Conservation (phyloP, 192 early-diverging fungal species). For the Tieghemiomyces parasiticus region DNA sequence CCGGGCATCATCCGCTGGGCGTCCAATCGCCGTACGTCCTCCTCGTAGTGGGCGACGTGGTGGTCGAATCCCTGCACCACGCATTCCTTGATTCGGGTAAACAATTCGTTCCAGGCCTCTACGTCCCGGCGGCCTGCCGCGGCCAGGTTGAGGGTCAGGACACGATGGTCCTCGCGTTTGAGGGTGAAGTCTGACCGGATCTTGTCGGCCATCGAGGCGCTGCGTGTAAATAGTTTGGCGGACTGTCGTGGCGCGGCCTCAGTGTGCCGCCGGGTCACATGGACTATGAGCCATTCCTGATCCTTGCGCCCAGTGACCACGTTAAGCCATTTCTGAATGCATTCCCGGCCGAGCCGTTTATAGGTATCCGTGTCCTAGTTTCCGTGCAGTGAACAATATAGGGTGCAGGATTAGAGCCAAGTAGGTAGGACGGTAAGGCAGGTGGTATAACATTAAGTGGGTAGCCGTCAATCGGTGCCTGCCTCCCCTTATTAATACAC, state of each 20-base stretch:
- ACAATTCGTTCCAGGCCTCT: slow-evolving; percentile 45
- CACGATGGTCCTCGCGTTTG: slow-evolving; percentile 18
- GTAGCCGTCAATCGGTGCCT: too few relatives aligned
- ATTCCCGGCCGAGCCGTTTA: slow-evolving; percentile 38
- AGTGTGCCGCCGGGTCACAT: slow-evolving; percentile 40
- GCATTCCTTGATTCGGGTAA: slow-evolving; percentile 55
- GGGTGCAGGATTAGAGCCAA: too few relatives aligned
- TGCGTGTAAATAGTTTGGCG: slow-evolving; percentile 34
- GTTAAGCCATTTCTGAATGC: slow-evolving; percentile 67
- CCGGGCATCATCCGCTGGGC: slow-evolving; percentile 88
- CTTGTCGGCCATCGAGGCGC: slow-evolving; percentile 64
- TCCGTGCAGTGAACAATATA: too few relatives aligned
- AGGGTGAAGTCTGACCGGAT: slow-evolving; percentile 75
- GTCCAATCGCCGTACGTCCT: slow-evolving; percentile 77
- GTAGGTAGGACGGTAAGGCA: too few relatives aligned
- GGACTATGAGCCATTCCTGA: slow-evolving; percentile 83
- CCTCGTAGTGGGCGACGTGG: slow-evolving; percentile 67
- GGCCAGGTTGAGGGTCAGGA: slow-evolving; percentile 16
- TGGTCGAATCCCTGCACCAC: slow-evolving; percentile 56
- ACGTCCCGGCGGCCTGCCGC: slow-evolving; percentile 14
- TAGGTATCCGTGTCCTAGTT: slow-evolving; percentile 67
- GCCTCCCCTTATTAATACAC: too few relatives aligned
- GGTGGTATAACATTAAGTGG: slow-evolving; percentile 3
- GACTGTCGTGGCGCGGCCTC: slow-evolving; percentile 27
- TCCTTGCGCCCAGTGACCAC: slow-evolving; percentile 57